Base-by-base conservation (phyloP, 208 protist genomes). In the Trypanosoma theileri region DNA sequence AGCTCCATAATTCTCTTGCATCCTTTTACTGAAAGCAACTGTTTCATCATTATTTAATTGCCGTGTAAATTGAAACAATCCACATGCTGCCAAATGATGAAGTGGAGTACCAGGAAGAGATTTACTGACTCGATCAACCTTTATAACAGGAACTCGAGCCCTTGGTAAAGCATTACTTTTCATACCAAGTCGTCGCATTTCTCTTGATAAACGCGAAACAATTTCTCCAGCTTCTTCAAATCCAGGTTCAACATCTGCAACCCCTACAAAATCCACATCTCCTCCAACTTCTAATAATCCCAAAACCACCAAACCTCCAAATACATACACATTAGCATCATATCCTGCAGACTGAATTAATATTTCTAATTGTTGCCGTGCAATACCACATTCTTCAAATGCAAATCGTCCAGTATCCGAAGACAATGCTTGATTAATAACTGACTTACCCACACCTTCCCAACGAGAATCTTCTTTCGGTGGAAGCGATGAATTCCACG, bases 181-280 rank as follows among this genome's bases (percentile, higher is more conserved):
- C 57, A 96, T 71, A 17, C 92, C 92, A 19, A 94, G 70, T 11
- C 88, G 81, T 8, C 88, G 82, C 50, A 96, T 69, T 59, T 91
- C 87, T 51, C 86, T 65, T 17, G 85, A 81, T 16, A 86, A 60
- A 21, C 84, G 79, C 17, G 65, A 73, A 4, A 94, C 77, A 71
- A 96, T 92, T 48, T 88, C 84, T 16, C 82, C 80, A 35, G 89
- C 75, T 55, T 96, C 89, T 19, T 84, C 82, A 77, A 89, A 75
- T 19, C 79, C 81, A 52, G 92, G 89, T 65, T 96, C 89, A 41
- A 95, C 74, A 64, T 96, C 92, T 16, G 81, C 69, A 54, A 96
- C 88, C 17, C 85, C 88, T 17, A 92, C 88, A 82, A 96, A 95
- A 73, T 96, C 92, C 13, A 91, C 82, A 58, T 96, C 92, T 19